These are phyloP conservation scores for Chenopodium formosanum DNA, from an alignment of 148 eudicot genomes.

Conservation along the genomic window DNA sequence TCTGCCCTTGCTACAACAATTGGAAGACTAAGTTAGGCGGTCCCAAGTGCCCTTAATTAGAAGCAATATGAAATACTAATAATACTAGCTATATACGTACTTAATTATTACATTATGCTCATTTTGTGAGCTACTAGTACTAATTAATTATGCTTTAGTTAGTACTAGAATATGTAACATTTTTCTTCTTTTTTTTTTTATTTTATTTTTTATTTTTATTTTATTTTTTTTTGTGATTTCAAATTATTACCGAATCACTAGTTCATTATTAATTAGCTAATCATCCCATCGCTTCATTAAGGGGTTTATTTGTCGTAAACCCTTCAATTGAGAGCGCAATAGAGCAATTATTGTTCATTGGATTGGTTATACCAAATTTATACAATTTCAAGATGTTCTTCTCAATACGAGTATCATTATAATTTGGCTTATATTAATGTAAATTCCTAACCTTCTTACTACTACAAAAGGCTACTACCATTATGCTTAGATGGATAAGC, in stretches of 20 bases:
- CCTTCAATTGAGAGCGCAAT: not conserved
- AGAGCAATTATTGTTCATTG: not conserved
- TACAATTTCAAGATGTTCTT: too few species aligned
- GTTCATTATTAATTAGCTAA: not conserved
- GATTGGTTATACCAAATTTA: too few species aligned
- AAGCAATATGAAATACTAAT: not conserved
- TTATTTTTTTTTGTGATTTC: not conserved
- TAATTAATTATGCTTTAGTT: conserved; percentile 1
- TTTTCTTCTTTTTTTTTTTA: too few species aligned
- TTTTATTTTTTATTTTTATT: too few species aligned
- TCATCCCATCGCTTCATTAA: not conserved
- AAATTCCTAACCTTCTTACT: too few species aligned
- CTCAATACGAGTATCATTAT: too few species aligned
- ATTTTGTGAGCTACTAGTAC: not conserved
- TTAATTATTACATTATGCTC: not conserved
- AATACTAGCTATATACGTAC: not conserved
- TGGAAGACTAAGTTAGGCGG: conserved; percentile 41
- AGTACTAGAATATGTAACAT: conserved; percentile 2
- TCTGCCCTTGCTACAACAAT: conserved; percentile 46
- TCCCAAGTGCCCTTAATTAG: conserved; percentile 39
- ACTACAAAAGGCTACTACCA: too few species aligned
- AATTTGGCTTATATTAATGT: too few species aligned
- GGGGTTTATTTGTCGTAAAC: not conserved
- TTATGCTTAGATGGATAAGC: too few species aligned
- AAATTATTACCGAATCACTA: not conserved